Evolutionary conservation across 2,329 filamentous ascomycete genomes (phyloP).

Genomic region (Pseudocercospora fijiensis): DNA sequence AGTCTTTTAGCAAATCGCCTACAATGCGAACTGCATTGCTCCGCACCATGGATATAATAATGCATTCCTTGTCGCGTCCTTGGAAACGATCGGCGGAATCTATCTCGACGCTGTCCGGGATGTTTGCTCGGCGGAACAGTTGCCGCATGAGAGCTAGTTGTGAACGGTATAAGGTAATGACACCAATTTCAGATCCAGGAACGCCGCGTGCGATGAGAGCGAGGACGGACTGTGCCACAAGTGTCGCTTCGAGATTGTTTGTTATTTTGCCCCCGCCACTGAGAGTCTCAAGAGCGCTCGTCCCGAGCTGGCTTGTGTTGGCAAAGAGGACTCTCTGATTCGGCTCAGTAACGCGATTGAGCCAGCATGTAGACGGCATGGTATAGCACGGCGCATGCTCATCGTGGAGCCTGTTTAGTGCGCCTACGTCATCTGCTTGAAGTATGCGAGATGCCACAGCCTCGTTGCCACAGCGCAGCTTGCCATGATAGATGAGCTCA

Average conservation of each 20-base stretch:
- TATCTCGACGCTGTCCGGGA: constrained; percentile 71
- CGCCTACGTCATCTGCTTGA: constrained; percentile 55
- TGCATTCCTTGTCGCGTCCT: constrained; percentile 89
- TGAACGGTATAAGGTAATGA: constrained; percentile 95
- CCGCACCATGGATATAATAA: constrained; percentile 82
- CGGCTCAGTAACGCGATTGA: constrained; percentile 68
- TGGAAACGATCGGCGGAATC: constrained; percentile 97
- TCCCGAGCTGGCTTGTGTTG: constrained; percentile 76
- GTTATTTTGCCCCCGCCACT: constrained; percentile 70
- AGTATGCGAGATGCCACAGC: constrained; percentile 70
- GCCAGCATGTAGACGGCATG: constrained; percentile 62
- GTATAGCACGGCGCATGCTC: background rate
- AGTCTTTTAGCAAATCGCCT: constrained; percentile 89
- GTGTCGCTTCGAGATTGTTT: constrained; percentile 76
- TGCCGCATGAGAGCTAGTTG: constrained; percentile 83
- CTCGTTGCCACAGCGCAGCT: constrained; percentile 82
- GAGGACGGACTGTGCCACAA: constrained; percentile 78
- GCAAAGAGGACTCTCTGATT: constrained; percentile 76
- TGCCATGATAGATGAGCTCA: constrained; percentile 86
- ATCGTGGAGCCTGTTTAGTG: constrained; percentile 39
- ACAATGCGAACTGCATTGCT: constrained; percentile 79
- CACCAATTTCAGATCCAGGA: constrained; percentile 73
- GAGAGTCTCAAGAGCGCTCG: constrained; percentile 63
- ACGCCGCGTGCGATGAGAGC: constrained; percentile 74
- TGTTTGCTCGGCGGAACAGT: constrained; percentile 50